Base-by-base conservation (phyloP, 352 stramenopile genomes). In the Phytophthora tubulina region DNA sequence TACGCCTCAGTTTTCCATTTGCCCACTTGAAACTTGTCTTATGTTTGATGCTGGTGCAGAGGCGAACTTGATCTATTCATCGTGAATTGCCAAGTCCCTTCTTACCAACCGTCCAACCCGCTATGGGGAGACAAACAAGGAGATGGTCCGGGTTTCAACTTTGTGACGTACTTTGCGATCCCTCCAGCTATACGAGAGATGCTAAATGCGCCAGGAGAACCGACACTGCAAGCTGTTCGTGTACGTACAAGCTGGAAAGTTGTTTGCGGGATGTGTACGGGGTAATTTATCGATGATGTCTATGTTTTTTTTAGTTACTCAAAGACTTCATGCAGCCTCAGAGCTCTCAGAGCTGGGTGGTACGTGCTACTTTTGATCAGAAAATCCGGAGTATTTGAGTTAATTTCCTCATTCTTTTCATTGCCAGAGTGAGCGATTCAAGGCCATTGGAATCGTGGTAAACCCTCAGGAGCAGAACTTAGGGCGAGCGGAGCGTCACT, bases 1-100 rank as follows among this genome's bases (percentile, higher is more conserved):
- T 27, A 27, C 21, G 21, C 21, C 21, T 27, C 21, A 27, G 21
- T 27, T 27, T 21, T 27, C 2, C 21, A 27, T 27, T 15, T 38
- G 27, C 48, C 4, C 21, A 21, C 13, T 54, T 11, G 38, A 38
- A 6, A 38, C 30, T 9, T 59, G 31, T 36, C 13, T 3, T 59
- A 21, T 59, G 39, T 2, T 48, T 27, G 21, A 27, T 27, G 21
- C 21, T 27, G 21, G 13, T 51, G 21, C 44, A 85, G 75, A 41
- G 67, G 53, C 30, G 55, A 75, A 4, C 56, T 90, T 13, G 88
- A 95, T 50, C 63, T 95, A 6, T 88, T 95, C 50, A 86, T 95
- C 32, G 85, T 95, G 17, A 95, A 94, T 60, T 95, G 86, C 50
- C 88, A 95, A 79, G 88, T 95, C 27, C 88, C 88, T n/a, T 90